Conservation (phyloP, 139 green algal species). For the Chlamydomonas asymmetrica region DNA sequence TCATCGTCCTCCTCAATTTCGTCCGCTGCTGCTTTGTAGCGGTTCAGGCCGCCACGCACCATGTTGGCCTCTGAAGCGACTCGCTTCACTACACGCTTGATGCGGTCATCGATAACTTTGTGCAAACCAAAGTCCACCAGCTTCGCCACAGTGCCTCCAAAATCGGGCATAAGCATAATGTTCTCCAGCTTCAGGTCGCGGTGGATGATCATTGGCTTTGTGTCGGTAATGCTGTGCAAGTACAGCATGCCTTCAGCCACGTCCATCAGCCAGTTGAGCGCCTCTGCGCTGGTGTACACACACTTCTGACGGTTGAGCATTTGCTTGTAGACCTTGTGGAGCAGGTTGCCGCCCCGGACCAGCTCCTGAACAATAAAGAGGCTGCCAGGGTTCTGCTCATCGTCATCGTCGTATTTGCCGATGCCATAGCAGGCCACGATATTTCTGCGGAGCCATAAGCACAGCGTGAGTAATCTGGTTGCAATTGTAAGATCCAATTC, state of each 20-base stretch:
- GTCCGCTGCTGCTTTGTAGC: constrained; percentile 16
- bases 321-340: constrained; percentile 59
- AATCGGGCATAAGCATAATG: constrained; percentile 45
- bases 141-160: constrained; percentile 34
- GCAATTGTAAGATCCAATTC: not conserved
- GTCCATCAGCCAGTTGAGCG: constrained; percentile 48
- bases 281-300: constrained; percentile 42
- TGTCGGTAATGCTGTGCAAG: constrained; percentile 35
- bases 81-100: constrained; percentile 50
- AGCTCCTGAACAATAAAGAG: constrained; percentile 58
- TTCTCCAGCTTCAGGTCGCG: constrained; percentile 52
- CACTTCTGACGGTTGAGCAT: constrained; percentile 50
- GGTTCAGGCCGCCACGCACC: constrained; percentile 14
- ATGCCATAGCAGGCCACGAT: constrained; percentile 54
- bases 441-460: constrained; percentile 12
- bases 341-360: constrained; percentile 44
- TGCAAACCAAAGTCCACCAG: constrained; percentile 55
- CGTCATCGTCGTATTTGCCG: constrained; percentile 49
- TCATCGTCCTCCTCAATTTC: constrained; percentile 42
- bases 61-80: constrained; percentile 45
- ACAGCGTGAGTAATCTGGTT: not conserved
- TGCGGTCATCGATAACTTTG: constrained; percentile 52
- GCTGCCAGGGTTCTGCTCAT: constrained; percentile 39
- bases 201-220: constrained; percentile 56
- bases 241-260: constrained; percentile 52